Evolutionary conservation across 2,329 filamentous ascomycete species (phyloP), one percentile per base, ranked within the genome.

Genomic region (Venturia aucupariae): DNA sequence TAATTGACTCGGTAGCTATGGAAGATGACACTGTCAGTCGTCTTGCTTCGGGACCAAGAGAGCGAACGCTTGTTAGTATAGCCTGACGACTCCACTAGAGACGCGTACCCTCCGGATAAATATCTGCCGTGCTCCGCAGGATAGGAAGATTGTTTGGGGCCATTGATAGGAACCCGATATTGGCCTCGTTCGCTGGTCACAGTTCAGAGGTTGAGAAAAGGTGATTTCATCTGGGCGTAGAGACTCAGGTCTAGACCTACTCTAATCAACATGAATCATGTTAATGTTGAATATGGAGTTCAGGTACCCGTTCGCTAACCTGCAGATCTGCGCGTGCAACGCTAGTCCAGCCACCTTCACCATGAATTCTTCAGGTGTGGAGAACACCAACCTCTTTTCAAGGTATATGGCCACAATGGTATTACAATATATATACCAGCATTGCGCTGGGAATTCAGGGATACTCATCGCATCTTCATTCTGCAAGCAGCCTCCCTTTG

Each of bases 401-500:
- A 57, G 51, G 51, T 57, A 57, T 10, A 35, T 5, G 27, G 51
- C 51, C 51, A 57, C 30, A 19, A 57, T 57, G 51, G 51, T 57
- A 30, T 6, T 57, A 57, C 51, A 57, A 57, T 57, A 57, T 35
- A 57, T 35, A 57, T 38, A 38, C 51, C 51, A 57, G 51, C 51
- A 57, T 57, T 57, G 51, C 30, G 51, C 51, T 57, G 51, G 27
- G 8, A 22, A 55, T 19, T 11, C 48, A 6, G 24, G 17, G 10
- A 32, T 55, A 30, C 48, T 30, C 24, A 55, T 13, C 24, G 27
- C 48, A 55, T 15, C 24, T 35, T 55, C 48, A 17, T 11, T 55
- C 48, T 22, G 48, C 24, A 55, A 32, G 4, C 48, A 55, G 5
- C 27, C 15, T n/a, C 30, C 15, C 51, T 57, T 57, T 30, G 30